Evolutionary conservation across 140 eudicot species (phyloP), one percentile per base, ranked within the genome.

Genomic region (Oenanthe javanica): DNA sequence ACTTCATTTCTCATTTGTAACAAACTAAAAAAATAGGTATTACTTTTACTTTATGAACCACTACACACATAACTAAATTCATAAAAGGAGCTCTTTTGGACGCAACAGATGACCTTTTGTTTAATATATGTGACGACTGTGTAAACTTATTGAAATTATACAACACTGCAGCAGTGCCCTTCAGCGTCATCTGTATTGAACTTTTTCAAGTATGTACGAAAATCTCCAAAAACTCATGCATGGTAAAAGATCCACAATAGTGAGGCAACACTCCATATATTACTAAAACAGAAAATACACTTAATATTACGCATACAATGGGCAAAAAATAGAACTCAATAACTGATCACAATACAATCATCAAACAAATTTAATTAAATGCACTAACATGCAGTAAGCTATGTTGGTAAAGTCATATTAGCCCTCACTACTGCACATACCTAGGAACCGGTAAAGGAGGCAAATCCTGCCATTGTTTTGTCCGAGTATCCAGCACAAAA

Each of bases 391-490:
- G 19, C 45, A 67, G 18, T 12, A 67, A 67, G 18, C 45, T 31
- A 67, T 4, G 27, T 67, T 31, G 45, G 11, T 11, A 11, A 74
- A 23, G 5, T 42, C 43, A 25, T 25, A 3, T 48, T 72, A 77
- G 52, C 46, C 80, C 48, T 36, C 50, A 43, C 70, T 23, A 79
- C 4, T 78, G 25, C 61, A 79, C 87, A 74, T 87, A 90, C 96
- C 99, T 92, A 61, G 99, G 99, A 59, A 88, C 88, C 19, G 99
- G 99, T 83, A 95, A 84, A 54, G 97, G 88, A 55, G 97, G 95
- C 94, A 95, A 77, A 80, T 85, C 86, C 55, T 40, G 54, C 99
- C 99, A 95, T 84, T 88, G 81, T 85, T 87, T 92, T 23, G 97
- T 94, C 72, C 84, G 83, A 63, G 96, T 92, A 83, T 94, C 98